Evolutionary conservation across 805 yeast genomes (phyloP).

Genomic region (Sugiyamaella qingdaonensis): DNA sequence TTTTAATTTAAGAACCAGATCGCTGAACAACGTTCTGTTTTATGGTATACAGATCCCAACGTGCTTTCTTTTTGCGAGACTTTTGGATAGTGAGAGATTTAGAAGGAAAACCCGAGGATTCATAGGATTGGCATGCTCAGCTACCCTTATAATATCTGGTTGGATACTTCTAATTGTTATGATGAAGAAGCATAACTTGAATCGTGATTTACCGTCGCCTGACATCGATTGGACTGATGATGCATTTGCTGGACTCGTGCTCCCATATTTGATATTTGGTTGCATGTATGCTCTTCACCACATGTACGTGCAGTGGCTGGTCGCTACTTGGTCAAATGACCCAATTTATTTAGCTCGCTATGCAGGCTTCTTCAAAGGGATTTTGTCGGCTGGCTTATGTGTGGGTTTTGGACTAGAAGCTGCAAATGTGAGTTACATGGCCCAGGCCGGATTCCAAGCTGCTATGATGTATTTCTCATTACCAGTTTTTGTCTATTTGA

Average conservation of each 20-base stretch:
- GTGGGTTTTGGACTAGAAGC: constrained; percentile 36
- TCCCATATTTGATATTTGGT: constrained; percentile 58
- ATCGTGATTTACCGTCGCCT: not conserved
- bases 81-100: not conserved
- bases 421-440: not conserved
- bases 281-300: constrained; percentile 55
- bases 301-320: constrained; percentile 49
- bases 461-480: constrained; percentile 4
- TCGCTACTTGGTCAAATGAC: constrained; percentile 55
- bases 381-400: constrained; percentile 50
- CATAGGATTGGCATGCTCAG: not conserved
- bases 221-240: constrained; percentile 36
- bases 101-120: not conserved
- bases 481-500: not conserved
- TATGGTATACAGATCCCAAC: constrained; percentile 52
- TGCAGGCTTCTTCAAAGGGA: constrained; percentile 59
- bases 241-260: constrained; percentile 55
- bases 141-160: not conserved
- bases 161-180: not conserved
- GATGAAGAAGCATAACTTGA: not conserved
- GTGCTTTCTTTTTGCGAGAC: not conserved
- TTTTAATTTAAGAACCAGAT: constrained; percentile 56
- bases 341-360: constrained; percentile 50
- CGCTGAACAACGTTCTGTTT: constrained; percentile 54
- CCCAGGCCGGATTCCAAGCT: not conserved